Evolutionary conservation across 129 eudicot species (phyloP).

Genomic region (Lonicera japonica): DNA sequence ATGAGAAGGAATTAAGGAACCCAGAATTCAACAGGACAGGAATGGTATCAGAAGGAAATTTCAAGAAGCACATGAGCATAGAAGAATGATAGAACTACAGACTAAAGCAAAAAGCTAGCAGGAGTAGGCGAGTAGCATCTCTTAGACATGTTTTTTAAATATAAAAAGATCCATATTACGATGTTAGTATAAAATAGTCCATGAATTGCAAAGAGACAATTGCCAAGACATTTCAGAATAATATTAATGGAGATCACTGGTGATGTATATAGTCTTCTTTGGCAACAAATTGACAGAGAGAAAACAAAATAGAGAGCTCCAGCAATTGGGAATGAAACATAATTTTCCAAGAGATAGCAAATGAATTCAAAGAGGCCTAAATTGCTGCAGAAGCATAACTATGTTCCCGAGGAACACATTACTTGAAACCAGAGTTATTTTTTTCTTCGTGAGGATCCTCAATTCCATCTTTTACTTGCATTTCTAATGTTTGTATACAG

Average conservation of each 20-base stretch:
- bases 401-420: too few species aligned
- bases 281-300: conserved; percentile 5
- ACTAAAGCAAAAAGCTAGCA: not conserved
- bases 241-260: too few species aligned
- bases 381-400: too few species aligned
- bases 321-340: not conserved
- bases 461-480: too few species aligned
- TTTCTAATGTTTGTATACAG: too few species aligned
- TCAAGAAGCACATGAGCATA: not conserved
- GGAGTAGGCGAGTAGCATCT: not conserved
- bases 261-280: not conserved
- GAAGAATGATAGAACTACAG: too few species aligned
- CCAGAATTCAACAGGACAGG: conserved; percentile 4
- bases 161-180: too few species aligned
- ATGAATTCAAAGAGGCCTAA: too few species aligned
- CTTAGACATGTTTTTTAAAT: not conserved
- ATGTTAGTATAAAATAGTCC: too few species aligned
- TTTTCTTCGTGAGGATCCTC: too few species aligned
- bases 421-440: too few species aligned
- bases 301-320: not conserved
- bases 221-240: not conserved
- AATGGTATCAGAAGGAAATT: not conserved
- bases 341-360: too few species aligned
- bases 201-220: not conserved
- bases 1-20: conserved; percentile 19